phyloP scores from a whole-genome alignment of 179 eudicot species.

The Vitellaria paradoxa region DNA sequence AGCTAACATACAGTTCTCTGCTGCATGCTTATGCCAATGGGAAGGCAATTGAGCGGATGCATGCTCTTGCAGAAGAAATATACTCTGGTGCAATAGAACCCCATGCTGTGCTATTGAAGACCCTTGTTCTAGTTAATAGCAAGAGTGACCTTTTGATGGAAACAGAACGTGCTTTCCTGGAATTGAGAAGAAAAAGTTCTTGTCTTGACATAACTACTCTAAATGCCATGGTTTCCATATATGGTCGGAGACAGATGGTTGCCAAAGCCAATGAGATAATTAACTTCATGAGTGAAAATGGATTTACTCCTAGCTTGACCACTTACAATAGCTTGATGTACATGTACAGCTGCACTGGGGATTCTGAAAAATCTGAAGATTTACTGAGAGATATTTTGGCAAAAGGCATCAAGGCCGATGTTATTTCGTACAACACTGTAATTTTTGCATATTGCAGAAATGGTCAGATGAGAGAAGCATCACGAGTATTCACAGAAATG shows the following conservation, averaged over 20 bases:
- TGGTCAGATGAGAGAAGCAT: constrained; percentile 74
- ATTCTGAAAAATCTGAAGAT: constrained; percentile 65
- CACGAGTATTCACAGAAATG: constrained; percentile 64
- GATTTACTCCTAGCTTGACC: constrained; percentile 73
- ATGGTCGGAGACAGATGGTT: constrained; percentile 77
- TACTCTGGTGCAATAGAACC: constrained; percentile 63
- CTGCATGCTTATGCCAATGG: constrained; percentile 94
- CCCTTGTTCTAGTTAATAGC: constrained; percentile 83
- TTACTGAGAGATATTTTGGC: constrained; percentile 53
- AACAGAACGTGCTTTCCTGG: constrained; percentile 78
- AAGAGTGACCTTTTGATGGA: constrained; percentile 64
- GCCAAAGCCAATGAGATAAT: constrained; percentile 60
- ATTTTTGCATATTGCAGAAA: constrained; percentile 82
- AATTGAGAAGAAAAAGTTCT: constrained; percentile 55
- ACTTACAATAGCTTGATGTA: constrained; percentile 86
- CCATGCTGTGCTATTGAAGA: constrained; percentile 60
- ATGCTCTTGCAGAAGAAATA: constrained; percentile 57
- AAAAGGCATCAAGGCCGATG: constrained; percentile 72
- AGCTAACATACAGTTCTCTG: constrained; percentile 70
- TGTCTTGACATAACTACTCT: constrained; percentile 65
- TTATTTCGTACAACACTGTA: constrained; percentile 80
- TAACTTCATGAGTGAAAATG: constrained; percentile 60
- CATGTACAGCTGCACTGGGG: constrained; percentile 69
- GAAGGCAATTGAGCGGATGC: constrained; percentile 58
- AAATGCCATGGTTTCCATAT: constrained; percentile 86